Base-by-base conservation (phyloP, 2,329 filamentous ascomycete species). In the Dothideomycetes sp. region DNA sequence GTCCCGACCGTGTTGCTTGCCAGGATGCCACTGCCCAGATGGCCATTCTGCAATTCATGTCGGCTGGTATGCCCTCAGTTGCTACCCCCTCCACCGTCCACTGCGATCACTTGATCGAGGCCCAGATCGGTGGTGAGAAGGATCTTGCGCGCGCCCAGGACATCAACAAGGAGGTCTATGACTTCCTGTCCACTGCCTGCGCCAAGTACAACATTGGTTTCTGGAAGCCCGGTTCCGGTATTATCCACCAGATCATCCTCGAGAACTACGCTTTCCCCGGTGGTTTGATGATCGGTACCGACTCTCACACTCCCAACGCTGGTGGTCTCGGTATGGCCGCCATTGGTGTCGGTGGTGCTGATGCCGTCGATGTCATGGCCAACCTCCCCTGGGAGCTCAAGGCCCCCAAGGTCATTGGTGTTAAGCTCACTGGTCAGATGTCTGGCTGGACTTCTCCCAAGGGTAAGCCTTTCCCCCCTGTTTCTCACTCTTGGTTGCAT, bases 161-260 rank as follows among this genome's bases (percentile, higher is more conserved):
- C 55, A 94, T 94, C 71, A 96, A 96, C 81, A 94, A 93, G 76
- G 89, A 96, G 69, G 91, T 98, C 55, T 98, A 96, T 71, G 84
- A 96, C 69, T 98, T 98, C 76, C 71, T 98, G 61, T 78, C 87
- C 47, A 80, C 81, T 49, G 84, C 89, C 51, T 96, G 89, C 65
- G 88, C 88, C 61, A 98, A 96, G 75, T 98, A 96, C 76, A 89
- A 96, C 76, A 96, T 96, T 65, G 91, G 91, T 73, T 96, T 96
- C 82, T 98, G 91, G 91, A 86, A 78, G 67, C 91, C 91, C 51
- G 91, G 91, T 56, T 95, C 89, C 63, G 91, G 91, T 76, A 98
- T 96, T 64, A 98, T 98, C 57, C 91, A 98, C 73, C 91, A 96
- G 74, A 96, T 96, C 61, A 69, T 96, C 49, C 78, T 96, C 45